Conservation (phyloP, 352 stramenopile genomes). For the Phytophthora vignae region DNA sequence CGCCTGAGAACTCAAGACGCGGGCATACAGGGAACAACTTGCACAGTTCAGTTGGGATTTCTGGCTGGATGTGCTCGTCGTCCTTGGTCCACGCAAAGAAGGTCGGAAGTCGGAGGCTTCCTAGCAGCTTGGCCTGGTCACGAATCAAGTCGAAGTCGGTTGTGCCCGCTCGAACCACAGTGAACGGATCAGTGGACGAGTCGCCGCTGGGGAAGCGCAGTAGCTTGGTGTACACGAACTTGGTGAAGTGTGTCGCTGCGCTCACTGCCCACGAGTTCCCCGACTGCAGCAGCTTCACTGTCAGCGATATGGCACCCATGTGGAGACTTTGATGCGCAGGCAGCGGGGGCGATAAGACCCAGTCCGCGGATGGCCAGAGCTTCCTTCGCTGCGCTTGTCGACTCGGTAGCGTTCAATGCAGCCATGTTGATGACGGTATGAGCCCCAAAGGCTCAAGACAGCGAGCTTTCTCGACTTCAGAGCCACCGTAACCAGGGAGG, state of each 20-base stretch:
- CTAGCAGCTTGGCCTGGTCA: too few relatives aligned
- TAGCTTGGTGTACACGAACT: constrained; percentile 32
- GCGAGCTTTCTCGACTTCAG: constrained; percentile 20
- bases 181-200: too few relatives aligned
- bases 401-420: constrained; percentile 29
- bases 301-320: constrained; percentile 17
- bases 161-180: too few relatives aligned
- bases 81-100: too few relatives aligned
- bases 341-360: constrained; percentile 45
- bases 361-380: constrained; percentile 20
- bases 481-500: constrained; percentile 34
- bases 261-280: constrained; percentile 17
- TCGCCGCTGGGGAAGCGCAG: too few relatives aligned
- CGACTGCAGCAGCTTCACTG: constrained; percentile 36
- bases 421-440: constrained; percentile 55
- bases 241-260: constrained; percentile 32
- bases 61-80: too few relatives aligned
- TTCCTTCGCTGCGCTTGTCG: background rate
- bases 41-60: too few relatives aligned
- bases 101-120: too few relatives aligned
- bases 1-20: too few relatives aligned
- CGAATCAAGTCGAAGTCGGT: too few relatives aligned
- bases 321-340: constrained; percentile 45
- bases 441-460: constrained; percentile 46
- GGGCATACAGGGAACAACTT: too few relatives aligned